Conservation (phyloP, 2,329 filamentous ascomycete genomes). For the Exophiala phaeomuriformis region DNA sequence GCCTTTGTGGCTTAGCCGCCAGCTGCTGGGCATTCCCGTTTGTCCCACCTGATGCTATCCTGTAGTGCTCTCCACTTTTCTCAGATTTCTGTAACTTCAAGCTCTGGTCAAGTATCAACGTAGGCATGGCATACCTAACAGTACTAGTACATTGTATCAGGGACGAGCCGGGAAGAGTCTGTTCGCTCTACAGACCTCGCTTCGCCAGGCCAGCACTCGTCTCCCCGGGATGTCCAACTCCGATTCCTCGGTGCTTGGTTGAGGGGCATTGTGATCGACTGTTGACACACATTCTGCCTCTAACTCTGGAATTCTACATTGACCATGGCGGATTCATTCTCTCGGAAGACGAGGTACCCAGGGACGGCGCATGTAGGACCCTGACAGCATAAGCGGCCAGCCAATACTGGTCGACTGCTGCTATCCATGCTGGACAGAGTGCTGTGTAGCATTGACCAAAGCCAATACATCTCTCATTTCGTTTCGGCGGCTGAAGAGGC, state of each 20-base stretch:
- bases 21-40: conserved; percentile 8
- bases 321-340: conserved; percentile 1
- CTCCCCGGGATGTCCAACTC: conserved; percentile 9
- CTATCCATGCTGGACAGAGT: background rate
- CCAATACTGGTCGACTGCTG: background rate
- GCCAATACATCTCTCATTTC: background rate
- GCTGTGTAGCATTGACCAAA: conserved; percentile 7
- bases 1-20: conserved; percentile 14
- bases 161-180: no score
- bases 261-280: conserved; percentile 8
- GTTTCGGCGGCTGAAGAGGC: conserved; percentile 3
- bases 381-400: background rate
- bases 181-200: no score
- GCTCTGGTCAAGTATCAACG: background rate
- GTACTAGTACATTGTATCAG: background rate
- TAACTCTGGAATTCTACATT: conserved; percentile 4
- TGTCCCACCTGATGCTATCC: conserved; percentile 9
- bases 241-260: conserved; percentile 7
- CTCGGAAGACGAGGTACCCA: background rate
- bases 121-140: background rate
- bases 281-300: conserved; percentile 15
- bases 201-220: background rate
- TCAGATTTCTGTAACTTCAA: background rate
- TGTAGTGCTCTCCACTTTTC: conserved; percentile 1
- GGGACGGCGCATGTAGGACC: background rate